A percentile compares a stretch with the other conserved stretches of the same genome.
These are phyloP conservation scores for Auricularia sp. DNA, from an alignment of 768 basidiomycete genomes.

Conservation along the genomic window DNA sequence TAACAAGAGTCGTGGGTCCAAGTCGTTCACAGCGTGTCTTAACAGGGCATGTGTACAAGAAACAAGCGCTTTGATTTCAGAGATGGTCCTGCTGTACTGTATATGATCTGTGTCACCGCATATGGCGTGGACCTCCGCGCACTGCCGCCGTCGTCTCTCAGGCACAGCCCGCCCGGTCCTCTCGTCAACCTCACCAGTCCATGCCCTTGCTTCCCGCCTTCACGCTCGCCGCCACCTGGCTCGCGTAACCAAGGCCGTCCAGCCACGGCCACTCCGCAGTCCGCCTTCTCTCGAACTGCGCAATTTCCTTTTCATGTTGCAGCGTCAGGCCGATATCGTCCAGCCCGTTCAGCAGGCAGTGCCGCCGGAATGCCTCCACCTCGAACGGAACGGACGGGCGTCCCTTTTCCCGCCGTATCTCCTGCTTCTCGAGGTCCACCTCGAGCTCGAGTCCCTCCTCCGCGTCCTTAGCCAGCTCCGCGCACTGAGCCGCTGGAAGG, in stretches of 20 bases:
- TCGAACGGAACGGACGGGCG: slow-evolving; percentile 63
- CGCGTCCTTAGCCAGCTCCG: slow-evolving; percentile 66
- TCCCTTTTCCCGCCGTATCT: slow-evolving; percentile 52
- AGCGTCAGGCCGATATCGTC: slow-evolving; percentile 96
- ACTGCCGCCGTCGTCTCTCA: background rate
- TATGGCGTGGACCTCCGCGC: background rate
- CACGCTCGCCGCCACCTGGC: slow-evolving; percentile 39
- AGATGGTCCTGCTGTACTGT: background rate
- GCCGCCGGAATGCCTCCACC: slow-evolving; percentile 83
- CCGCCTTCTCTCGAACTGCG: slow-evolving; percentile 68
- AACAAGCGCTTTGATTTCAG: background rate
- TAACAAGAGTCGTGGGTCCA: background rate
- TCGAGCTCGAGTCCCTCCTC: slow-evolving; percentile 65
- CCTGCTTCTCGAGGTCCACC: slow-evolving; percentile 75
- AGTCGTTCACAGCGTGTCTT: background rate
- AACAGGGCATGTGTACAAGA: background rate
- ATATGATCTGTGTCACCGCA: background rate
- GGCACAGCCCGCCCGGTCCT: background rate
- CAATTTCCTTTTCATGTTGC: slow-evolving; percentile 64
- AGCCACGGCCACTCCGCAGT: slow-evolving; percentile 88
- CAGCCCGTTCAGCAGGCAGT: slow-evolving; percentile 89
- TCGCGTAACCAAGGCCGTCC: slow-evolving; percentile 83
- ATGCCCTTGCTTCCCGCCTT: slow-evolving; percentile 37
- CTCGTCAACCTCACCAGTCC: slow-evolving; percentile 50
- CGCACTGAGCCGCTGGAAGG: slow-evolving; percentile 62